Evolutionary conservation across 1,284 basidiomycete species (phyloP).

Genomic region (Fereydounia khargensis): DNA sequence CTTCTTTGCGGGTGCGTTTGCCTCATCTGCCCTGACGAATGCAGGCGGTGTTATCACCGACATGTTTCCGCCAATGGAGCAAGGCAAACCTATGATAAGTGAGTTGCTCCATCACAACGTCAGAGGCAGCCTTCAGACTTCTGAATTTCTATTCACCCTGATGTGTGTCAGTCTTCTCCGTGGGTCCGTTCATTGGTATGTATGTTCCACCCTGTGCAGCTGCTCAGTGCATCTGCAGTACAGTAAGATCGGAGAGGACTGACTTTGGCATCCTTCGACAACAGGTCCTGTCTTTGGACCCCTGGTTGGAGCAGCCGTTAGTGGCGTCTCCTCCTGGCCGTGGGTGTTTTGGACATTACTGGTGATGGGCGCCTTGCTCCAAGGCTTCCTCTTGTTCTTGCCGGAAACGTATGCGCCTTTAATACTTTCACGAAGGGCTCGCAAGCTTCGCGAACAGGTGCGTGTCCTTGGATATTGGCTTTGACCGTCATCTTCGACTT

Average conservation of each 20-base stretch:
- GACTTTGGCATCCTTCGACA: too few relatives aligned
- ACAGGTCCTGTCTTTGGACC: constrained; percentile 22
- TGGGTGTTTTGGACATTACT: constrained; percentile 21
- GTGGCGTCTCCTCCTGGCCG: constrained; percentile 7
- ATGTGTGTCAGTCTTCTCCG: too few relatives aligned
- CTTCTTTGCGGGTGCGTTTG: constrained; percentile 20
- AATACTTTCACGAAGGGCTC: neutral
- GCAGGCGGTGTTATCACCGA: constrained; percentile 26
- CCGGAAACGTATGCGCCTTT: constrained; percentile 23
- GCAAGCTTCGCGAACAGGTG: too few relatives aligned
- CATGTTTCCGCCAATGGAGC: constrained; percentile 15
- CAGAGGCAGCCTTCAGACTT: too few relatives aligned
- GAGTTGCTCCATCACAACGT: constrained; percentile 14
- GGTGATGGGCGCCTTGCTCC: constrained; percentile 6
- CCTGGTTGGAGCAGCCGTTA: constrained; percentile 12
- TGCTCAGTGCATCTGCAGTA: too few relatives aligned
- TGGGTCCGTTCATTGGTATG: too few relatives aligned
- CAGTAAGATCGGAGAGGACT: too few relatives aligned
- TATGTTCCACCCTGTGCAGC: too few relatives aligned
- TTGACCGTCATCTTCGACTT: too few relatives aligned
- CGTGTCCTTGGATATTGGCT: too few relatives aligned
- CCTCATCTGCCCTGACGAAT: constrained; percentile 29
- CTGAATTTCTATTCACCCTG: too few relatives aligned
- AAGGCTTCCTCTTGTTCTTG: constrained; percentile 7
- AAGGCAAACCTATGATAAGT: constrained; percentile 18